Evolutionary conservation across 495 filamentous ascomycete species (phyloP).

Genomic region (Aspergillus incahuasiensis): DNA sequence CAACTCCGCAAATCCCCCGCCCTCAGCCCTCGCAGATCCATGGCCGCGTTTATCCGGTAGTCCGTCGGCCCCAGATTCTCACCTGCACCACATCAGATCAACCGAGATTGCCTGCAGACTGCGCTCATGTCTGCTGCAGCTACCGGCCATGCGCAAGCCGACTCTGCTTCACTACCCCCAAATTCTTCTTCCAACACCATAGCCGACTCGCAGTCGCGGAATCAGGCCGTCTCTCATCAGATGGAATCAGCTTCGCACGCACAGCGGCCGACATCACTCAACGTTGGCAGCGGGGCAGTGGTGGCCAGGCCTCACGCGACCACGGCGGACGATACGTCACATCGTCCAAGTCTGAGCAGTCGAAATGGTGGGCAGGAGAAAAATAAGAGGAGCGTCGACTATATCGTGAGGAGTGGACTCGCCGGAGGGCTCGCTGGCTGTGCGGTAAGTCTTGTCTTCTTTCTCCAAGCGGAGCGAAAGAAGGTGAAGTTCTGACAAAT

Average conservation of each 20-base stretch:
- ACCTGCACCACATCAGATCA: slow-evolving; percentile 3
- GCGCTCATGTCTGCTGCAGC: slow-evolving; percentile 28
- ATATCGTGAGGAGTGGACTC: slow-evolving; percentile 72
- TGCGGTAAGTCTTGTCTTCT: slow-evolving; percentile 55
- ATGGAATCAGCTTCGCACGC: slow-evolving; percentile 35
- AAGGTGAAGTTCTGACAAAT: neutral
- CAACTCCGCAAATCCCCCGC: neutral
- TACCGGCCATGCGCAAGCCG: slow-evolving; percentile 29
- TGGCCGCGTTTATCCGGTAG: slow-evolving; percentile 30
- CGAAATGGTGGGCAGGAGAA: slow-evolving; percentile 31
- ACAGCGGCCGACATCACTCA: slow-evolving; percentile 23
- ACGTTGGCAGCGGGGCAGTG: slow-evolving; percentile 10
- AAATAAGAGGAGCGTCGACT: slow-evolving; percentile 73
- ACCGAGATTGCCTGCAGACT: slow-evolving; percentile 5
- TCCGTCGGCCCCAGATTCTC: slow-evolving; percentile 23
- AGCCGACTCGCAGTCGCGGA: slow-evolving; percentile 15
- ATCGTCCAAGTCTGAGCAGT: slow-evolving; percentile 13
- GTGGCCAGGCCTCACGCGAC: slow-evolving; percentile 17
- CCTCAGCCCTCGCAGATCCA: slow-evolving; percentile 9
- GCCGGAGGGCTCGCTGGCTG: slow-evolving; percentile 88
- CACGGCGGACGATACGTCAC: slow-evolving; percentile 2
- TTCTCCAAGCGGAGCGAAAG: neutral
- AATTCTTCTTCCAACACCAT: slow-evolving; percentile 6
- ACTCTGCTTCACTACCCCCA: slow-evolving; percentile 9
- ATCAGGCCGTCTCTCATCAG: slow-evolving; percentile 19